Evolutionary conservation across 164 flowering plant species (phyloP).

Genomic region (Chimonanthus salicifolius): DNA sequence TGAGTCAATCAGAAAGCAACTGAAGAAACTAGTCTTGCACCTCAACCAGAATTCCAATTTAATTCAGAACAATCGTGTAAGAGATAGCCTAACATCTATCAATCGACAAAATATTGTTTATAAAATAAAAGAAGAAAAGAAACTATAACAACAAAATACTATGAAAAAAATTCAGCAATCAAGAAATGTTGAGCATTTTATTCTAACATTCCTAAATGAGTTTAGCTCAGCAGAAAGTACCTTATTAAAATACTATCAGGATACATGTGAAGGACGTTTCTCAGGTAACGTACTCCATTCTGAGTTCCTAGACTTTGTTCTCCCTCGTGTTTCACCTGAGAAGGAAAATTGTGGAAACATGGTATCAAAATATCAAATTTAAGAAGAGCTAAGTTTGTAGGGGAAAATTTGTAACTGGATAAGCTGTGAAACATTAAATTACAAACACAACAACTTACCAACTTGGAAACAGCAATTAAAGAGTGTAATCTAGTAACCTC

Average conservation of each 20-base stretch:
- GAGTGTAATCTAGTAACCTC: conserved; percentile 61
- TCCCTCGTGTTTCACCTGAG: conserved; percentile 58
- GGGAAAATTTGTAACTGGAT: not conserved
- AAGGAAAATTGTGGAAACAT: not conserved
- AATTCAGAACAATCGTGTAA: too few species aligned
- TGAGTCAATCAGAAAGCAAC: too few species aligned
- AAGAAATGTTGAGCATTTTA: not conserved
- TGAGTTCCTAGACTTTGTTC: conserved; percentile 36
- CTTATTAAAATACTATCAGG: conserved; percentile 68
- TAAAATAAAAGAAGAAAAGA: too few species aligned
- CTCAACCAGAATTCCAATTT: too few species aligned
- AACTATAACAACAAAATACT: not conserved
- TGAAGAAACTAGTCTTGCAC: too few species aligned
- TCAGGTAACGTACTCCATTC: conserved; percentile 60
- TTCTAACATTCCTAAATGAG: not conserved
- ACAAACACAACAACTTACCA: conserved; percentile 39
- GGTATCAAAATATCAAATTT: not conserved
- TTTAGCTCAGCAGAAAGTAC: conserved; percentile 24
- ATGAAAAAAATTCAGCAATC: not conserved
- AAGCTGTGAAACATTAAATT: not conserved
- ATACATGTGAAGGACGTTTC: conserved; percentile 67
- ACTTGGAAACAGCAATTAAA: conserved; percentile 58
- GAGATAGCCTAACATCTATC: too few species aligned
- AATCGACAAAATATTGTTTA: too few species aligned
- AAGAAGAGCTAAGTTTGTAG: not conserved